Evolutionary conservation across 1,139 yeast genomes (phyloP).

Genomic region (Scheffersomyces stambukii): DNA sequence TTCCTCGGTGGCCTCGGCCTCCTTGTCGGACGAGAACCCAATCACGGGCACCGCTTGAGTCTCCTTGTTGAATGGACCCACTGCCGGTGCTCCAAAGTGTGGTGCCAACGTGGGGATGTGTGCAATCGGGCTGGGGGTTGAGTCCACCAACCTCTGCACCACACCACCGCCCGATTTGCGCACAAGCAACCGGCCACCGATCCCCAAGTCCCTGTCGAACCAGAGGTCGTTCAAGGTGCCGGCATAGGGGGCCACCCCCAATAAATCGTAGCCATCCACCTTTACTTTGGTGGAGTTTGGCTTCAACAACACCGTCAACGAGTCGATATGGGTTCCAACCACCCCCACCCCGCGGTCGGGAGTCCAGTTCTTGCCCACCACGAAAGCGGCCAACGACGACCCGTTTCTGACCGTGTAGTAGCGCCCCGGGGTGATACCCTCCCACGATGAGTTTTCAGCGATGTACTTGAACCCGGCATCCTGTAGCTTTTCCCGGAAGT

Average conservation of each 20-base stretch:
- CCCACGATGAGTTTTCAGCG: constrained; percentile 23
- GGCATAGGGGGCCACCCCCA: constrained; percentile 43
- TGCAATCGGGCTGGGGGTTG: constrained; percentile 38
- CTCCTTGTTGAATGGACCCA: constrained; percentile 33
- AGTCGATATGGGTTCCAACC: constrained; percentile 42
- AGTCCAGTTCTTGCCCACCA: constrained; percentile 37
- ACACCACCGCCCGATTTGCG: constrained; percentile 20
- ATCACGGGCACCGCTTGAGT: constrained; percentile 42
- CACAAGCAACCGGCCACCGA: constrained; percentile 41
- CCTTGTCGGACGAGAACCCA: constrained; percentile 23
- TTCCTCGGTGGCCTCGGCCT: constrained; percentile 22
- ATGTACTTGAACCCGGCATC: constrained; percentile 28
- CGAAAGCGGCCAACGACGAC: constrained; percentile 36
- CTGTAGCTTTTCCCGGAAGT: constrained; percentile 22
- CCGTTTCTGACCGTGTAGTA: constrained; percentile 36
- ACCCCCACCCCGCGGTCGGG: constrained; percentile 36
- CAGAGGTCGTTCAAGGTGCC: constrained; percentile 34
- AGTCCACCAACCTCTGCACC: constrained; percentile 26
- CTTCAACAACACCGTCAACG: constrained; percentile 36
- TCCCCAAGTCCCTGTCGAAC: constrained; percentile 45
- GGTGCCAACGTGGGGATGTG: constrained; percentile 41
- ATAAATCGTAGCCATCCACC: constrained; percentile 37
- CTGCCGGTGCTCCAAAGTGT: constrained; percentile 34
- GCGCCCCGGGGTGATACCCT: constrained; percentile 16
- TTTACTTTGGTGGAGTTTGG: constrained; percentile 29